Evolutionary conservation across 106 monocot species (phyloP), one percentile per base, ranked within the genome.

Genomic region (Platanthera zijinensis): DNA sequence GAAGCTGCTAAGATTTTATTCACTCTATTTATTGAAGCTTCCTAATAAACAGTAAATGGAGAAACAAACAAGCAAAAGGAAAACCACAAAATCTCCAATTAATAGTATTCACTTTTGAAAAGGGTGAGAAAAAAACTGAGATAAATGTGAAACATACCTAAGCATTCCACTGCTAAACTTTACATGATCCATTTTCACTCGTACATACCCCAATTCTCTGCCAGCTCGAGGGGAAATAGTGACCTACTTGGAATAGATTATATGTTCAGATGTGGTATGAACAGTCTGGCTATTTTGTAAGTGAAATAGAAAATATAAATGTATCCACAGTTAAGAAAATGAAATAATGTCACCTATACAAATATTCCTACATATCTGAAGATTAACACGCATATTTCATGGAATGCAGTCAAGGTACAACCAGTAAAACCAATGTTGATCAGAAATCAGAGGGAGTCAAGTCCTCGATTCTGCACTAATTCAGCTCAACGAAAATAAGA

Each of bases 221-320:
- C 94, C 94, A 88, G 94, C 93, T 81, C 94, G 86, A 82, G 94
- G 94, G 75, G 94, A 78, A 76, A 94, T 90, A 5, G 90, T 94
- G 6, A 94, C 78, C 94, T 94, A 64, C 30, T 69, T 28, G 7
- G 28, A 84, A 62, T 50, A 72, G 84, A 22, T 63, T 11, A 77
- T 70, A 70, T 48, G 53, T 70, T 10, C 1, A 61, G 18, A 18
- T 4, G 32, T 32, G 4, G 6, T 66, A 32, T 66, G 66, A 66
- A 30, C 39, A 39, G 39, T 39, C 39, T 39, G 39, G 2, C 39
- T 39, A 3, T 39, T 39, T 39, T 30, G 19, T n/a, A 61, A 61
- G 62, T 66, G 5, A 32, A 66, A 7, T 32, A 10, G 66, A 32
- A 25, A 66, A 32, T 66, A 30, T 3, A 66, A 39, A 39, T 39